Percentiles rank a stretch among this genome's conserved stretches.
phyloP scores from a whole-genome alignment of 768 basidiomycete genomes.

The Multifurca ochricompacta region DNA sequence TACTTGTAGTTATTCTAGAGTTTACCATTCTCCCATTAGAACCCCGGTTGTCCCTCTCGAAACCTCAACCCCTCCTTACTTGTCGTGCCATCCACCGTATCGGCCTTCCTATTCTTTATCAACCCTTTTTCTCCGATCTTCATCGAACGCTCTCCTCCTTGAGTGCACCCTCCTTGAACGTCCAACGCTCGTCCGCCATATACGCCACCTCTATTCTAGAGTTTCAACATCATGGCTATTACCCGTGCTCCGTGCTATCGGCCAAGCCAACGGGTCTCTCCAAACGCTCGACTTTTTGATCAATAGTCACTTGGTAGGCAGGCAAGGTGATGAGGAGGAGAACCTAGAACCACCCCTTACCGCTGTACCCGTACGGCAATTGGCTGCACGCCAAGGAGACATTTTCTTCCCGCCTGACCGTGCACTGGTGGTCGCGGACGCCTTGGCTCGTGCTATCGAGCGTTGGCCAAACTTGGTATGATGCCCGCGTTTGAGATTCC shows the following conservation, averaged over 20 bases:
- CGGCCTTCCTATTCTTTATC: constrained; percentile 12
- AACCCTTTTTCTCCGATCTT: background rate
- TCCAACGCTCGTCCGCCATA: constrained; percentile 3
- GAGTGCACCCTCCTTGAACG: background rate
- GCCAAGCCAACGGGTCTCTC: constrained; percentile 6
- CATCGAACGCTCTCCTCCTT: background rate
- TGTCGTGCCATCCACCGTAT: constrained; percentile 12
- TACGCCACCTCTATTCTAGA: constrained; percentile 5
- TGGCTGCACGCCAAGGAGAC: constrained; percentile 2
- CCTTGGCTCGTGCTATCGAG: constrained; percentile 1
- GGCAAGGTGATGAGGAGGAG: background rate
- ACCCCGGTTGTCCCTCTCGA: background rate
- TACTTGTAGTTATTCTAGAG: constrained; percentile 3
- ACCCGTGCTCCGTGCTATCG: constrained; percentile 5
- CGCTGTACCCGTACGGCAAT: constrained; percentile 2
- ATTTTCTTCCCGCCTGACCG: background rate
- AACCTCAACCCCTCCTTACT: background rate
- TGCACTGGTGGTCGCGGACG: background rate
- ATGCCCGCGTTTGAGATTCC: background rate
- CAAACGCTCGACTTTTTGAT: constrained; percentile 10
- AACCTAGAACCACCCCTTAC: background rate
- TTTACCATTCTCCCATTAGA: background rate
- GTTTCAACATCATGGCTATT: background rate
- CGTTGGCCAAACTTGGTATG: constrained; percentile 15
- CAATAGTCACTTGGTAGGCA: background rate